phyloP scores from a whole-genome alignment of 805 yeast genomes.

The Priceomyces melissophilus region DNA sequence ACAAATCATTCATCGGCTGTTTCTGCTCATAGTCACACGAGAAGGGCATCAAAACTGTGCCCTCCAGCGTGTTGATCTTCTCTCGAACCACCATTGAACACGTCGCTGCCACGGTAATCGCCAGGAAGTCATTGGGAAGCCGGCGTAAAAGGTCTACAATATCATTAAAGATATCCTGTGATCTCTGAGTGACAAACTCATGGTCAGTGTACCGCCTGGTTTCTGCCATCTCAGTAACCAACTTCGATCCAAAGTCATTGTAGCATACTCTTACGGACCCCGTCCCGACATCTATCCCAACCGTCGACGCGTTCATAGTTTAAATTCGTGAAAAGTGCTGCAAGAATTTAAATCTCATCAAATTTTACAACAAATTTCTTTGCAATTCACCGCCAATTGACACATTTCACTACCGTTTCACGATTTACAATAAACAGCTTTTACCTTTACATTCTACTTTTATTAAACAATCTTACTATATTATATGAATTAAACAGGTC shows the following conservation, averaged over 20 bases:
- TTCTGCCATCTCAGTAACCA: conserved; percentile 11
- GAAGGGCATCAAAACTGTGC: conserved; percentile 29
- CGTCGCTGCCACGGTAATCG: conserved; percentile 46
- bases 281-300: conserved; percentile 54
- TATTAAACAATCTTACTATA: no score
- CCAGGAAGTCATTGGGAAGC: conserved; percentile 2
- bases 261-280: conserved; percentile 44
- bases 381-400: no score
- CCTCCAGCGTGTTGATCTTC: conserved; percentile 10
- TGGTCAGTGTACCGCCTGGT: conserved; percentile 16
- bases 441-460: no score
- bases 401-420: no score
- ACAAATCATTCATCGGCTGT: conserved; percentile 33
- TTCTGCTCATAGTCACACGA: conserved; percentile 16
- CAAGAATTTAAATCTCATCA: no score
- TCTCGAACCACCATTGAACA: conserved; percentile 53
- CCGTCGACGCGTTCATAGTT: conserved; percentile 5
- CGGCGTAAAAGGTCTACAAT: conserved; percentile 20
- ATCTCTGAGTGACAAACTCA: conserved; percentile 36
- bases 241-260: conserved; percentile 12
- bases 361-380: no score
- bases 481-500: no score
- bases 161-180: conserved; percentile 34
- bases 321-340: no score
- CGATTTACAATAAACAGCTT: no score